Evolutionary conservation across 129 eudicot genomes (phyloP).

Genomic region (Silybum marianum): DNA sequence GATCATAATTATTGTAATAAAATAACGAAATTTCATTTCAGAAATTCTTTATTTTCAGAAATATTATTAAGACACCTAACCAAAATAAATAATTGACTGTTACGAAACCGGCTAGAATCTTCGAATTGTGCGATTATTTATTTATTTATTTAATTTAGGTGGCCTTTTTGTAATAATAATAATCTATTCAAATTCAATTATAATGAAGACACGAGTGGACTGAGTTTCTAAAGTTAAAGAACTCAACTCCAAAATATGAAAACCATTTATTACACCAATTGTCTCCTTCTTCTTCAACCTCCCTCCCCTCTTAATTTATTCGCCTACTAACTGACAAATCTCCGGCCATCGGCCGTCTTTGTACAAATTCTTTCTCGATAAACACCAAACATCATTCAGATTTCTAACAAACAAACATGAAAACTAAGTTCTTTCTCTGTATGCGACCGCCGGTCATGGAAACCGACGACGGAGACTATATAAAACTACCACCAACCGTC

Average conservation of each 20-base stretch:
- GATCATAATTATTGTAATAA: too few species aligned
- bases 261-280: constrained; percentile 33
- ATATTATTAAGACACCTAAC: neutral
- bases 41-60: too few species aligned
- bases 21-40: too few species aligned
- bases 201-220: constrained; percentile 36
- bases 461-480: constrained; percentile 22
- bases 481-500: constrained; percentile 25
- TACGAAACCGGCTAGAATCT: neutral
- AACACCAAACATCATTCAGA: constrained; percentile 4
- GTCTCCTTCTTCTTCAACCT: neutral
- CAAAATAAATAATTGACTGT: neutral
- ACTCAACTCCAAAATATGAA: constrained; percentile 27
- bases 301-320: constrained; percentile 7
- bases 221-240: constrained; percentile 41
- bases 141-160: neutral
- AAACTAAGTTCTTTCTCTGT: constrained; percentile 42
- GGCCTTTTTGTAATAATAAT: neutral
- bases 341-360: constrained; percentile 25
- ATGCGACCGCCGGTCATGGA: constrained; percentile 38
- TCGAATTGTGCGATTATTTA: neutral
- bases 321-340: constrained; percentile 26
- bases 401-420: constrained; percentile 20
- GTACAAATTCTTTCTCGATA: neutral
- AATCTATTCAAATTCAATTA: neutral